Evolutionary conservation across 2,329 filamentous ascomycete species (phyloP).

Genomic region (Ophiocordyceps camponoti-rufipedis): DNA sequence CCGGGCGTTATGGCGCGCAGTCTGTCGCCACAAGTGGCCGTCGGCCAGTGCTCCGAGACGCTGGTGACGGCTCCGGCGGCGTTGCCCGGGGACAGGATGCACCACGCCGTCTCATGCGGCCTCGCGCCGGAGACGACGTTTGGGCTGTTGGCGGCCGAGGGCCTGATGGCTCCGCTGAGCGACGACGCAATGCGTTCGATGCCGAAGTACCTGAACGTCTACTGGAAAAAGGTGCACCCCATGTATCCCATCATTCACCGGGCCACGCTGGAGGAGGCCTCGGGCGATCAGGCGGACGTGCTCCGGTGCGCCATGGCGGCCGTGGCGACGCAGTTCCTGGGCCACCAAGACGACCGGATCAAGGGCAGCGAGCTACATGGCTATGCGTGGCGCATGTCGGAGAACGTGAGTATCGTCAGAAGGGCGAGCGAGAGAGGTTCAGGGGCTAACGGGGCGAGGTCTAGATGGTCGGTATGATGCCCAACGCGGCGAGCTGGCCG

Average conservation of each 20-base stretch:
- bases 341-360: slow-evolving; percentile 27
- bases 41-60: slow-evolving; percentile 28
- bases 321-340: slow-evolving; percentile 32
- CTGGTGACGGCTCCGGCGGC: slow-evolving; percentile 26
- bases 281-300: slow-evolving; percentile 19
- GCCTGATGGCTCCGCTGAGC: slow-evolving; percentile 15
- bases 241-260: slow-evolving; percentile 32
- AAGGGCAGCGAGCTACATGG: slow-evolving; percentile 31
- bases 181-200: slow-evolving; percentile 22
- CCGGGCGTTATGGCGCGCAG: slow-evolving; percentile 27
- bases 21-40: slow-evolving; percentile 26
- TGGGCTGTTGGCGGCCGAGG: slow-evolving; percentile 13
- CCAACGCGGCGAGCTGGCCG: slow-evolving; percentile 17
- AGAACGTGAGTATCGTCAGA: slow-evolving; percentile 22
- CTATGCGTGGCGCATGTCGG: slow-evolving; percentile 29
- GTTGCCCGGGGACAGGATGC: slow-evolving; percentile 14
- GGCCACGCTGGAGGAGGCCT: slow-evolving; percentile 20
- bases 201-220: slow-evolving; percentile 30
- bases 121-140: slow-evolving; percentile 23
- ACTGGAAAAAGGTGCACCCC: slow-evolving; percentile 32
- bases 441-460: neutral
- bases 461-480: slow-evolving; percentile 16
- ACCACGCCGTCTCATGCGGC: slow-evolving; percentile 17
- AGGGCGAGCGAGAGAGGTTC: no score
- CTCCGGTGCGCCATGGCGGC: slow-evolving; percentile 37